These are phyloP conservation scores for Tieghemostelium lacteum DNA, from an alignment of 78 protist genomes.

Conservation along the genomic window DNA sequence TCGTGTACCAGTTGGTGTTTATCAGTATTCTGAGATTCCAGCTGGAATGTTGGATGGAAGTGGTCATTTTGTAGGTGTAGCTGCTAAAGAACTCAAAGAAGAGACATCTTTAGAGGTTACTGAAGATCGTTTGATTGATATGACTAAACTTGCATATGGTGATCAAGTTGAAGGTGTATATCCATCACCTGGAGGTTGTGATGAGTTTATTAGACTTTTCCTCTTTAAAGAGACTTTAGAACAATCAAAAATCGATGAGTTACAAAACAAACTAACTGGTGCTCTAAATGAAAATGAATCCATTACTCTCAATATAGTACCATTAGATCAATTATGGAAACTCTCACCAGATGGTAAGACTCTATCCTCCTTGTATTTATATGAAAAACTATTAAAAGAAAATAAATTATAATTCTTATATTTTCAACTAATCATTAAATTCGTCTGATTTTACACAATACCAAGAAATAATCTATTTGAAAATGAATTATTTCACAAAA, in stretches of 20 bases:
- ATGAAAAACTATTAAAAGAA: constrained; percentile 58
- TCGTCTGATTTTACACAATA: no score
- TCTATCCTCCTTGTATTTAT: constrained; percentile 53
- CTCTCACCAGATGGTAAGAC: constrained; percentile 67
- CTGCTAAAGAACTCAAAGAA: constrained; percentile 64
- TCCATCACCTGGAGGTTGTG: constrained; percentile 82
- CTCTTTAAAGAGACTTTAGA: constrained; percentile 56
- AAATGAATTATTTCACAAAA: no score
- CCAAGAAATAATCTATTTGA: no score
- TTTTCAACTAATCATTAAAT: no score
- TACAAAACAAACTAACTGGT: constrained; percentile 68
- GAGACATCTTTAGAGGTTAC: constrained; percentile 70
- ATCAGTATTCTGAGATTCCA: constrained; percentile 63
- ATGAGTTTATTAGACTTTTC: constrained; percentile 74
- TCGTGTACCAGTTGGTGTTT: constrained; percentile 71
- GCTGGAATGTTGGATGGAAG: constrained; percentile 82
- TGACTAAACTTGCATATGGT: constrained; percentile 50
- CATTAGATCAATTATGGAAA: constrained; percentile 68
- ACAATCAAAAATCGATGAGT: constrained; percentile 56
- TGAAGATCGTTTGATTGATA: constrained; percentile 65
- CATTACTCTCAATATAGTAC: constrained; percentile 66
- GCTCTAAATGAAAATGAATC: constrained; percentile 58
- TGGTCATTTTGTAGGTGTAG: constrained; percentile 80
- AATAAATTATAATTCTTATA: constrained; percentile 57
- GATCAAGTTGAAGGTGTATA: constrained; percentile 64